Conservation (phyloP, 345 rosid species). For the Toxicodendron radicans region DNA sequence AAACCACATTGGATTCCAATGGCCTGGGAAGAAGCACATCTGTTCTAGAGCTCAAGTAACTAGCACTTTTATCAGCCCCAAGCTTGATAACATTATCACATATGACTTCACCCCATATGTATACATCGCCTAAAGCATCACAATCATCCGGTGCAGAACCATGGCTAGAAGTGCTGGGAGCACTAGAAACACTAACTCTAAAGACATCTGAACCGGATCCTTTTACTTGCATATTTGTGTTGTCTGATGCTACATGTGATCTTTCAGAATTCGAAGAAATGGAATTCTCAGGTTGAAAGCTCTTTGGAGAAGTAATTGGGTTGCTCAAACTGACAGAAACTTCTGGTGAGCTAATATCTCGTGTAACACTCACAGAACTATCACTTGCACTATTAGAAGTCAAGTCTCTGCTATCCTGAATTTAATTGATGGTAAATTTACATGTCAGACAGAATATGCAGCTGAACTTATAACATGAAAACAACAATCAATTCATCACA, state of each 20-base stretch:
- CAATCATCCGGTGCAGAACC: slow-evolving; percentile 96
- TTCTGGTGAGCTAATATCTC: slow-evolving; percentile 69
- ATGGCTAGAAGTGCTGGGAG: slow-evolving; percentile 93
- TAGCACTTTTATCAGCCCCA: slow-evolving; percentile 59
- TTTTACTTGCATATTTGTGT: slow-evolving; percentile 79
- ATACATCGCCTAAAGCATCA: slow-evolving; percentile 96
- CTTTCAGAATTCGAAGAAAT: slow-evolving; percentile 61
- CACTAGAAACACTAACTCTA: slow-evolving; percentile 97
- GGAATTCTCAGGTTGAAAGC: slow-evolving; percentile 57
- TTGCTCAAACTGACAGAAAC: slow-evolving; percentile 48
- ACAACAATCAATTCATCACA: neutral
- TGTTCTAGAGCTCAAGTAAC: slow-evolving; percentile 54
- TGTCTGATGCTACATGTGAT: slow-evolving; percentile 85
- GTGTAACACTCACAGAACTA: slow-evolving; percentile 68
- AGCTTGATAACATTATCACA: slow-evolving; percentile 62
- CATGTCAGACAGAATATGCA: slow-evolving; percentile 1
- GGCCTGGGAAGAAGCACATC: slow-evolving; percentile 79
- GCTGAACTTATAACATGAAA: slow-evolving; percentile 11
- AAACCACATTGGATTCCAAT: slow-evolving; percentile 77
- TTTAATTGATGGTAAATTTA: slow-evolving; percentile 23
- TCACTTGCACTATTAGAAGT: slow-evolving; percentile 81
- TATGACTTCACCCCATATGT: slow-evolving; percentile 91
- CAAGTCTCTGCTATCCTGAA: slow-evolving; percentile 90
- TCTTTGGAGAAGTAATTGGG: slow-evolving; percentile 54
- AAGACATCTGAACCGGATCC: slow-evolving; percentile 83